phyloP scores from a whole-genome alignment of 1,139 yeast genomes.

The Candida neerlandica region DNA sequence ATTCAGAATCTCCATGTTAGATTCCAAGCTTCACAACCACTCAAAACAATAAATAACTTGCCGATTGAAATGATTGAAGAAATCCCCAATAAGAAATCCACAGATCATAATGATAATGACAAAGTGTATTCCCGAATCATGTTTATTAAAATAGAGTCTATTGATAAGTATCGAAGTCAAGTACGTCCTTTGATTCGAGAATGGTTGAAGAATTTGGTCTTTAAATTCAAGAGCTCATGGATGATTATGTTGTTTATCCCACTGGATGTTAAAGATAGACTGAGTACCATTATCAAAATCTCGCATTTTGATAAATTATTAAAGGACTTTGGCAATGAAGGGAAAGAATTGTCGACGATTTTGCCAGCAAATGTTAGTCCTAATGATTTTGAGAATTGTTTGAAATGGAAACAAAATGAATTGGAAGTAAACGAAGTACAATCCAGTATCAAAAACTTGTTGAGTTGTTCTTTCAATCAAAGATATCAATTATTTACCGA shows the following conservation, averaged over 20 bases:
- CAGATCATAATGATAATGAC: conserved; percentile 8
- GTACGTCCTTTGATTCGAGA: conserved; percentile 80
- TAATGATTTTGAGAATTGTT: conserved; percentile 31
- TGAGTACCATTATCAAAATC: conserved; percentile 47
- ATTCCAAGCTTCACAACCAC: conserved; percentile 51
- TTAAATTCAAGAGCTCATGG: conserved; percentile 45
- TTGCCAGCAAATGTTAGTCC: conserved; percentile 10
- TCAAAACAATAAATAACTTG: conserved; percentile 68
- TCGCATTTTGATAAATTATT: conserved; percentile 66
- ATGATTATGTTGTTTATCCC: conserved; percentile 60
- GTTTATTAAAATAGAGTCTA: conserved; percentile 63
- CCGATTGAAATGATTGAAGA: conserved; percentile 67
- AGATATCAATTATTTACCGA: conserved; percentile 37
- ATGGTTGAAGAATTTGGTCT: conserved; percentile 66
- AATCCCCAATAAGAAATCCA: conserved; percentile 37
- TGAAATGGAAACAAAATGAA: conserved; percentile 43
- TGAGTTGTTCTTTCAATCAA: conserved; percentile 57
- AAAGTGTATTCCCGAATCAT: conserved; percentile 69
- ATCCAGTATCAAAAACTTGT: conserved; percentile 49
- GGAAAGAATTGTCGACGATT: conserved; percentile 33
- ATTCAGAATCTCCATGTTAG: conserved; percentile 83
- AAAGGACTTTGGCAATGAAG: conserved; percentile 60
- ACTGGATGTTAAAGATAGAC: conserved; percentile 44
- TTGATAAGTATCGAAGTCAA: conserved; percentile 76
- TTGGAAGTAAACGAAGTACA: conserved; percentile 47